These are phyloP conservation scores for Didymellaceae sp. DNA, from an alignment of 2,329 filamentous ascomycete genomes.

Conservation along the genomic window DNA sequence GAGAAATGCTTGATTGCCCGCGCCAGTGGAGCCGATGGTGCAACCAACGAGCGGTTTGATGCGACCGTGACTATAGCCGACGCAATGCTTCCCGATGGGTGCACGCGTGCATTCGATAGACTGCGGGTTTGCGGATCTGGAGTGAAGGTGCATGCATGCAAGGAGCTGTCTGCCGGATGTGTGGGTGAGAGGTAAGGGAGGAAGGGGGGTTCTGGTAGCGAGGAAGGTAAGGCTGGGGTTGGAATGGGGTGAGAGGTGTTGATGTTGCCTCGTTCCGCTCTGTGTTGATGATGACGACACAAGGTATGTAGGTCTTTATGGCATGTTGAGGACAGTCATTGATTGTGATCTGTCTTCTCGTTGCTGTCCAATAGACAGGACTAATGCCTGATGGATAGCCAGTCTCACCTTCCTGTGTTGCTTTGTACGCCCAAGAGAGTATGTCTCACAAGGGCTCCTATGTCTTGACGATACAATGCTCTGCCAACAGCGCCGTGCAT, in stretches of 20 bases:
- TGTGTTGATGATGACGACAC: not conserved
- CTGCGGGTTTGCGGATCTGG: not conserved
- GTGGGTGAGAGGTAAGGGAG: slow-evolving; percentile 8
- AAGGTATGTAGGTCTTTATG: too few relatives aligned
- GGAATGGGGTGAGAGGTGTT: slow-evolving; percentile 4
- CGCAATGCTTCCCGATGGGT: slow-evolving; percentile 14
- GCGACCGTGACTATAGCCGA: slow-evolving; percentile 1
- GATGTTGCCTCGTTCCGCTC: not conserved
- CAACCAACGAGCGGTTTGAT: too few relatives aligned
- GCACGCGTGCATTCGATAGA: slow-evolving; percentile 11
- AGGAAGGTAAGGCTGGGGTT: slow-evolving; percentile 15
- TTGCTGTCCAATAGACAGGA: too few relatives aligned
- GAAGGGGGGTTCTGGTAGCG: slow-evolving; percentile 6
- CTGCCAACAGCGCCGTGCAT: too few relatives aligned
- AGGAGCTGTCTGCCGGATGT: not conserved
- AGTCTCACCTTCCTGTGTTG: too few relatives aligned
- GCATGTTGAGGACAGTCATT: too few relatives aligned
- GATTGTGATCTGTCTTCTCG: too few relatives aligned
- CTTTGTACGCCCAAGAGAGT: too few relatives aligned
- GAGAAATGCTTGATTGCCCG: slow-evolving; percentile 14
- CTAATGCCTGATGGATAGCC: too few relatives aligned
- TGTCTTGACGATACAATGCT: too few relatives aligned
- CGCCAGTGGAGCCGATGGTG: slow-evolving; percentile 5
- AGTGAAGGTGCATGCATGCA: not conserved
- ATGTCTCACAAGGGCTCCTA: too few relatives aligned